phyloP scores from a whole-genome alignment of 176 grass and related monocot species.

The Ensete ventricosum region DNA sequence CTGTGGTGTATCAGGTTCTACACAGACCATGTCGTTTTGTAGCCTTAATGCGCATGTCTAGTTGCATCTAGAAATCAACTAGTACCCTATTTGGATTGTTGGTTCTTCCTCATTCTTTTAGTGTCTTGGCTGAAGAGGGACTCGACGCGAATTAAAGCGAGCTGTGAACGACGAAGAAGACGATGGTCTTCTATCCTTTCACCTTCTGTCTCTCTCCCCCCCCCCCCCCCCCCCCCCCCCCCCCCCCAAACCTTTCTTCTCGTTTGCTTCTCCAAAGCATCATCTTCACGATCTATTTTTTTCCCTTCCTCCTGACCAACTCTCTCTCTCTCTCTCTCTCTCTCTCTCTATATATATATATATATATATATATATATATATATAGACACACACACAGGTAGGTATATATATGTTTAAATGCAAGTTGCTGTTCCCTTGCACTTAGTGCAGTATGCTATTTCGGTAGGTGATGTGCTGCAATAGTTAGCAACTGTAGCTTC shows the following conservation, averaged over 20 bases:
- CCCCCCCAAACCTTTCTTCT: too few relatives aligned
- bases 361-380: too few relatives aligned
- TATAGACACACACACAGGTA: too few relatives aligned
- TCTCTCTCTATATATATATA: too few relatives aligned
- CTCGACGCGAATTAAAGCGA: conserved; percentile 77
- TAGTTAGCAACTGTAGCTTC: neutral
- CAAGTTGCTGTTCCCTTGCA: neutral
- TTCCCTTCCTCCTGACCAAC: neutral
- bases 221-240: too few relatives aligned
- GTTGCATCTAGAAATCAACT: neutral
- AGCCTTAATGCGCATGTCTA: conserved; percentile 22
- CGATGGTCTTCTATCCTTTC: conserved; percentile 66
- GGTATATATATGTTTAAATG: too few relatives aligned
- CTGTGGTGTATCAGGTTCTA: neutral
- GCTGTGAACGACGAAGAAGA: conserved; percentile 77
- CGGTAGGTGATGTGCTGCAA: conserved; percentile 2
- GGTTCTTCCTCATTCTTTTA: neutral
- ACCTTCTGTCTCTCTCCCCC: neutral
- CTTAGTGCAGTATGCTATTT: neutral
- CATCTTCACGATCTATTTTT: too few relatives aligned
- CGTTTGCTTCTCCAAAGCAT: too few relatives aligned
- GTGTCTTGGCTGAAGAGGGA: conserved; percentile 43
- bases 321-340: neutral
- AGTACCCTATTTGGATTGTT: neutral
- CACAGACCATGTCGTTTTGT: too few relatives aligned